A percentile compares a stretch with the other conserved stretches of the same genome.
Evolutionary conservation across 306 rosid species (phyloP).

Genomic region (Heteromeles arbutifolia): DNA sequence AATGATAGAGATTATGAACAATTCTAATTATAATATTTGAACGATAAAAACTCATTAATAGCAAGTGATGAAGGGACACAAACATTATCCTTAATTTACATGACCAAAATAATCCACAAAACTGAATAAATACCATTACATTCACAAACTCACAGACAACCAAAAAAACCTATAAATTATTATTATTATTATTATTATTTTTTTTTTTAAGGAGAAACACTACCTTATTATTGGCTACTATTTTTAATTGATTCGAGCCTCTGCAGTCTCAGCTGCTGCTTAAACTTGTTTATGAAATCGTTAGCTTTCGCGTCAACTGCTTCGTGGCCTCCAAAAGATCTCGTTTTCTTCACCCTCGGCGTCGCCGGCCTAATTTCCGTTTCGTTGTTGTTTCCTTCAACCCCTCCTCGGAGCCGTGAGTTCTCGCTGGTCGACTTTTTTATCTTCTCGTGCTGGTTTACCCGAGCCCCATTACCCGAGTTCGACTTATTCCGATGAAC

Average conservation of each 20-base stretch:
- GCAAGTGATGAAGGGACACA: no score
- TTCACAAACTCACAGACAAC: background rate
- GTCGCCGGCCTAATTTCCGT: constrained; percentile 34
- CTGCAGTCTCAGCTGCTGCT: constrained; percentile 68
- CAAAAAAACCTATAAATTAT: no score
- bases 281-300: constrained; percentile 73
- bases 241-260: constrained; percentile 48
- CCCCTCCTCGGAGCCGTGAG: background rate
- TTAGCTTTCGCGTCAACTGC: constrained; percentile 73
- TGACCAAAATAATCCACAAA: background rate
- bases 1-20: no score
- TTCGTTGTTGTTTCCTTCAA: background rate
- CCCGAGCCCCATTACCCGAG: background rate
- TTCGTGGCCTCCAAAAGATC: constrained; percentile 31
- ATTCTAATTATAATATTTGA: no score
- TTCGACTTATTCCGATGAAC: constrained; percentile 39
- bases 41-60: no score
- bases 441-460: constrained; percentile 27
- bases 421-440: constrained; percentile 28
- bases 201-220: no score
- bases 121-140: background rate
- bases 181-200: background rate
- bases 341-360: constrained; percentile 18
- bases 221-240: background rate
- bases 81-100: no score